A percentile compares a stretch with the other conserved stretches of the same genome.
Evolutionary conservation across 345 rosid species (phyloP).

Genomic region (Eucalyptus cloeziana): DNA sequence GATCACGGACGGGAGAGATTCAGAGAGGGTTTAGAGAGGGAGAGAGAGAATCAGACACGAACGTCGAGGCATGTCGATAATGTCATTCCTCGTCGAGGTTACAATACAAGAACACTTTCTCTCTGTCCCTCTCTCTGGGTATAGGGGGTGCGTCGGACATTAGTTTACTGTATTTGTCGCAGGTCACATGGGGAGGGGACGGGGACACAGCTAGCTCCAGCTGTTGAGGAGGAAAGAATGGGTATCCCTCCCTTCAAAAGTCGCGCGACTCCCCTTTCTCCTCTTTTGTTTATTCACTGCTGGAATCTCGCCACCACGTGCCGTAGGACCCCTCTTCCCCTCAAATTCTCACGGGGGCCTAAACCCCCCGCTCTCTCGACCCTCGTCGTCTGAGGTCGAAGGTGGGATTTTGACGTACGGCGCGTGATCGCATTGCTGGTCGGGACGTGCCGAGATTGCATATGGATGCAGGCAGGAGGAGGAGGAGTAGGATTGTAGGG

Average conservation of each 20-base stretch:
- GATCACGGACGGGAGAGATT: neutral
- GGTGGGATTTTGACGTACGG: neutral
- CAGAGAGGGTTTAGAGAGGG: neutral
- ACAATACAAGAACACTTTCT: neutral
- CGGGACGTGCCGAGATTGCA: neutral
- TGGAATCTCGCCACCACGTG: neutral
- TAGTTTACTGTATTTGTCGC: neutral
- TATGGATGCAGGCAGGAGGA: neutral
- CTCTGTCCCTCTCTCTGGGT: neutral
- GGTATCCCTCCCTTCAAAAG: neutral
- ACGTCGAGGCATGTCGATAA: neutral
- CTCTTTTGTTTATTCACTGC: neutral
- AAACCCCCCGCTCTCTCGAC: neutral
- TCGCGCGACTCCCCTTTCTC: neutral
- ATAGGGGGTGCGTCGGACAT: neutral
- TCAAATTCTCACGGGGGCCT: neutral
- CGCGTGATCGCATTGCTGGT: neutral
- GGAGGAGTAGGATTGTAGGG: neutral
- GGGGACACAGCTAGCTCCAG: slow-evolving; percentile 54
- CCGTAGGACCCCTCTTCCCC: neutral
- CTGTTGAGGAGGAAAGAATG: slow-evolving; percentile 5
- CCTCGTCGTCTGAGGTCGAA: neutral
- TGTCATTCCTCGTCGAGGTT: neutral
- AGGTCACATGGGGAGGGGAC: slow-evolving; percentile 33
- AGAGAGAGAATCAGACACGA: neutral